Evolutionary conservation across 2,329 filamentous ascomycete species (phyloP), one percentile per base, ranked within the genome.

Genomic region (Fusarium sp.): DNA sequence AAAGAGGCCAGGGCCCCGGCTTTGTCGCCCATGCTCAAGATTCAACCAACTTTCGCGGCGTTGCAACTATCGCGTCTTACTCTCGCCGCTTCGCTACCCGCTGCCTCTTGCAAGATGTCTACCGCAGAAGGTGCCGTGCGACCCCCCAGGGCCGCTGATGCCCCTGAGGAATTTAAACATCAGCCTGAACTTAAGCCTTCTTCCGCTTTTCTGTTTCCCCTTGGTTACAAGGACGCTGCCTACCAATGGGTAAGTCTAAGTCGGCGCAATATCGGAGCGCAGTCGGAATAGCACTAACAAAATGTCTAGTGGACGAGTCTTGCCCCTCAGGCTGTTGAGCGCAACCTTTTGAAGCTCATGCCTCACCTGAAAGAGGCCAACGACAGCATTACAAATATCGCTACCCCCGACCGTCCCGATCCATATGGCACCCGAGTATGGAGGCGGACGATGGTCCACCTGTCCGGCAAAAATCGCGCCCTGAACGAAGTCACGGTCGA

Each of bases 401-500:
- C 80, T 20, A 81, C 83, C 3, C 79, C 83, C 62, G 86, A 83
- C 34, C 87, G 86, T 70, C 89, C 87, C 61, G 95, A 98, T 78
- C 95, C 95, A 0, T 92, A 94, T 77, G 96, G 96, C 11, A 93
- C 93, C 27, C 90, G 96, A 72, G 88, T 92, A 81, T 98, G 96
- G 95, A 90, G 92, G 73, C 95, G 94, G 37, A 92, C 93, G 69
- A 92, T 98, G 87, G 94, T 99, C 13, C 85, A 92, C 72, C 87
- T 99, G 66, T 91, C 92, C 18, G 96, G 96, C 63, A 96, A 95
- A 82, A 91, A 97, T 80, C 91, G 96, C 59, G 93, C 92, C 4
- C 83, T 99, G 71, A 98, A 99, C 80, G 96, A 99, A 80, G 96
- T 98, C 82, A 95, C 93, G 1, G 90, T 99, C 3, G 94, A 98